Evolutionary conservation across 148 eudicot genomes (phyloP).

Genomic region (Rhododendron ovatum): DNA sequence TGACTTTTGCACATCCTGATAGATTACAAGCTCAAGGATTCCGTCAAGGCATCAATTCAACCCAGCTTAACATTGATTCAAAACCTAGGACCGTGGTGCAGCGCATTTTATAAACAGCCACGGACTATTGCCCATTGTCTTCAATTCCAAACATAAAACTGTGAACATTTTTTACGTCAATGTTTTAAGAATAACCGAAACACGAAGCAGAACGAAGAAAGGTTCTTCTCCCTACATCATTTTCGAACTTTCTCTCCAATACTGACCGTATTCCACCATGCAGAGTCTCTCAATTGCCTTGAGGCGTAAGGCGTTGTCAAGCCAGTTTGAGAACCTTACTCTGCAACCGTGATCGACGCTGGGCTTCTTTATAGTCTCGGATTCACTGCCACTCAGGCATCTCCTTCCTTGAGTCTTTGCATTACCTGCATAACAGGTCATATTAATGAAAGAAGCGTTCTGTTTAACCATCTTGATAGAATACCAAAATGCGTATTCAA

Average conservation of each 20-base stretch:
- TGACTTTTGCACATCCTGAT: too few species aligned
- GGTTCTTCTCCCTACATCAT: conserved; percentile 27
- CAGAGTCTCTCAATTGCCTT: conserved; percentile 49
- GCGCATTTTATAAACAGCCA: neutral
- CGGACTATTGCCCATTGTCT: conserved; percentile 19
- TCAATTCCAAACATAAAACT: conserved; percentile 29
- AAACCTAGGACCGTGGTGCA: neutral
- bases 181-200: conserved; percentile 34
- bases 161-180: conserved; percentile 32
- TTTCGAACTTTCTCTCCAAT: conserved; percentile 50
- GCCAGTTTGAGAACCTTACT: conserved; percentile 53
- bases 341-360: conserved; percentile 42
- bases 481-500: neutral
- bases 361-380: conserved; percentile 52
- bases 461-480: neutral
- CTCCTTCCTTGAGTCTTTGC: conserved; percentile 44
- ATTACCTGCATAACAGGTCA: conserved; percentile 35
- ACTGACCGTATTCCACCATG: conserved; percentile 60
- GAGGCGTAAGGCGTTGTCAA: conserved; percentile 39
- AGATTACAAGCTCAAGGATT: too few species aligned
- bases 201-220: conserved; percentile 3
- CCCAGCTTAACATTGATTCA: neutral
- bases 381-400: conserved; percentile 61
- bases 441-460: neutral
- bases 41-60: too few species aligned